phyloP scores from a whole-genome alignment of 768 basidiomycete genomes.

The Roridomyces roridus region DNA sequence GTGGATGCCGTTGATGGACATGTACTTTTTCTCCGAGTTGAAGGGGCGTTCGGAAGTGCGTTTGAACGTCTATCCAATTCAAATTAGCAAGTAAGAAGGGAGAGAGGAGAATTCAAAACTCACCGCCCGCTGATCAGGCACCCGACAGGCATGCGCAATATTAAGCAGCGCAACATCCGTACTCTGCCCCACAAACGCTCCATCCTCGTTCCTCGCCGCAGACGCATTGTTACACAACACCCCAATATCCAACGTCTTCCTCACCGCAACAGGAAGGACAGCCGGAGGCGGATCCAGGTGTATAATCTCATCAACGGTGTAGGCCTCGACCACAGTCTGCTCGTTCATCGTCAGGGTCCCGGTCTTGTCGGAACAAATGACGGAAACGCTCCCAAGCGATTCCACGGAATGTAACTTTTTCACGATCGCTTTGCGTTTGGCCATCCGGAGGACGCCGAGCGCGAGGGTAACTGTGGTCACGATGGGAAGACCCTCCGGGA shows the following conservation, averaged over 20 bases:
- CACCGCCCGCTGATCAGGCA: slow-evolving; percentile 76
- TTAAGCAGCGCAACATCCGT: slow-evolving; percentile 94
- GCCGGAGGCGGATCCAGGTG: slow-evolving; percentile 63
- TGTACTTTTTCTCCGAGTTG: slow-evolving; percentile 92
- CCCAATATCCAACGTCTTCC: slow-evolving; percentile 81
- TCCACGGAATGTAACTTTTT: slow-evolving; percentile 97
- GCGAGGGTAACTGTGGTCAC: slow-evolving; percentile 98
- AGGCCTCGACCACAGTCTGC: slow-evolving; percentile 90
- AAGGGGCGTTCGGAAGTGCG: slow-evolving; percentile 86
- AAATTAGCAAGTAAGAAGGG: not conserved
- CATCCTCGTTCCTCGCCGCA: slow-evolving; percentile 65
- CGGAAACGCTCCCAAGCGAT: slow-evolving; percentile 92
- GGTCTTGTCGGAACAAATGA: slow-evolving; percentile 98
- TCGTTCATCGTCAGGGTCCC: slow-evolving; percentile 96
- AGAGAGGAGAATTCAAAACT: slow-evolving; percentile 29
- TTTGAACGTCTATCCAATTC: slow-evolving; percentile 58
- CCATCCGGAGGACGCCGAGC: slow-evolving; percentile 92
- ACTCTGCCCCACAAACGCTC: slow-evolving; percentile 81
- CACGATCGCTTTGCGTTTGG: slow-evolving; percentile 93
- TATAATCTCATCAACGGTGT: slow-evolving; percentile 83
- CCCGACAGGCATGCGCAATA: slow-evolving; percentile 67
- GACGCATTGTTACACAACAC: slow-evolving; percentile 91
- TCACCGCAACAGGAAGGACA: slow-evolving; percentile 67
- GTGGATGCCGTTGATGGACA: slow-evolving; percentile 87
- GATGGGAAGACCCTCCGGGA: slow-evolving; percentile 95